Percentiles rank a stretch among this genome's conserved stretches.
phyloP scores from a whole-genome alignment of 1,284 basidiomycete genomes.

The Calocybe gambosa region DNA sequence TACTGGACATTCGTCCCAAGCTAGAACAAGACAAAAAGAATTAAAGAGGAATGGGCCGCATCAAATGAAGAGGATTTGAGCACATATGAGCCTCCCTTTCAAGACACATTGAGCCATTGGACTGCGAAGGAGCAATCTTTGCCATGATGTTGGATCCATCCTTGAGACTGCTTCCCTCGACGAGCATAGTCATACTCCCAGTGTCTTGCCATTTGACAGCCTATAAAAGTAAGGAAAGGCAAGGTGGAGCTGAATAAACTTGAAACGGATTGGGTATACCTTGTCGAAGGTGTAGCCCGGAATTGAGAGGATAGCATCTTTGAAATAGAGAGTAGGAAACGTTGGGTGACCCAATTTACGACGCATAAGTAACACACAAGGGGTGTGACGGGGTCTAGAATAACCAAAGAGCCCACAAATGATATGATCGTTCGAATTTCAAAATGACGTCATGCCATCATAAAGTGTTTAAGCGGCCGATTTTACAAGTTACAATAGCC shows the following conservation, averaged over 20 bases:
- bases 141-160: constrained; percentile 62
- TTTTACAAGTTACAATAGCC: constrained; percentile 17
- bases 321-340: constrained; percentile 41
- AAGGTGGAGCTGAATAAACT: not conserved
- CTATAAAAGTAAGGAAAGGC: constrained; percentile 25
- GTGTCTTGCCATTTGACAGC: constrained; percentile 63
- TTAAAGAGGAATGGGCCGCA: not conserved
- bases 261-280: constrained; percentile 27
- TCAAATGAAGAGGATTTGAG: constrained; percentile 19
- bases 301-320: constrained; percentile 53
- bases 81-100: constrained; percentile 69
- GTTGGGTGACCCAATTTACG: constrained; percentile 41
- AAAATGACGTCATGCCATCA: constrained; percentile 4
- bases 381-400: constrained; percentile 2
- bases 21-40: constrained; percentile 25
- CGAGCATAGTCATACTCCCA: constrained; percentile 59
- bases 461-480: not conserved
- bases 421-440: too few species aligned
- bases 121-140: constrained; percentile 64
- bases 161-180: constrained; percentile 63
- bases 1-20: constrained; percentile 44
- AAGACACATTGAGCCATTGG: constrained; percentile 63
- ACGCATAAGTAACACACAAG: constrained; percentile 28
- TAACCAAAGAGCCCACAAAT: too few species aligned
- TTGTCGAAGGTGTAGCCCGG: constrained; percentile 67